Base-by-base conservation (phyloP, 2,329 filamentous ascomycete genomes). In the Ilyonectria destructans region DNA sequence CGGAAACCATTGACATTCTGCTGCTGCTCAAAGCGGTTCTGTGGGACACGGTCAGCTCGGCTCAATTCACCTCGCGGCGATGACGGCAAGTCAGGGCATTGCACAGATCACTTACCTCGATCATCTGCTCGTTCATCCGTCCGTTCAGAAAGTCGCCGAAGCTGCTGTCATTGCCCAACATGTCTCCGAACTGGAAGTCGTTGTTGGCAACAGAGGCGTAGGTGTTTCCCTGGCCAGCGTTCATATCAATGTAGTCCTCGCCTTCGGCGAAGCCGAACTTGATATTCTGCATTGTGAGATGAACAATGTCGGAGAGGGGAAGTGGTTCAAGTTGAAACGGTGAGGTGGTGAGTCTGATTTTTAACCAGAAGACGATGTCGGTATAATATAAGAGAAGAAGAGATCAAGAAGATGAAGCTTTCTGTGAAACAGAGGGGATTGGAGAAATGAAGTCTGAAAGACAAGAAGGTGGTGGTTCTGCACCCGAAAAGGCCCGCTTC, bases 381-480 rank as follows among this genome's bases (percentile, higher is more conserved):
- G 31, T 54, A 35, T 15, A 35, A n/a, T 23, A 35, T 19, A 21
- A 35, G 51, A 21, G 51, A 54, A 23, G n/a, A 9, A n/a, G 23
- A 37, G 19, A 21, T 52, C 2, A 12, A 8, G 29, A 15, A 13
- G 31, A 35, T 37, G 29, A 21, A 54, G 12, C 10, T 19, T 10
- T 46, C 19, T 12, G 8, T 46, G 19, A 10, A 13, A 23, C n/a
- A 13, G 29, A 37, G 31, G 15, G 9, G 23, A 35, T 35, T 13
- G 31, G 46, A 9, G 49, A 35, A 54, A 54, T 21, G 29, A 35
- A 35, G 51, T 54, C 49, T 52, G 29, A 33, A 29, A 52, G 29
- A 52, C 49, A 52, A n/a, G n/a, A 52, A 19, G 17, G 31, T 33
- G n/a, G 5, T 43, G 33, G 12, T 19, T 21, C 49, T 52, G 23